Evolutionary conservation across 176 grass and related monocot genomes (phyloP), one percentile per base, ranked within the genome.

Genomic region (Poa annua): DNA sequence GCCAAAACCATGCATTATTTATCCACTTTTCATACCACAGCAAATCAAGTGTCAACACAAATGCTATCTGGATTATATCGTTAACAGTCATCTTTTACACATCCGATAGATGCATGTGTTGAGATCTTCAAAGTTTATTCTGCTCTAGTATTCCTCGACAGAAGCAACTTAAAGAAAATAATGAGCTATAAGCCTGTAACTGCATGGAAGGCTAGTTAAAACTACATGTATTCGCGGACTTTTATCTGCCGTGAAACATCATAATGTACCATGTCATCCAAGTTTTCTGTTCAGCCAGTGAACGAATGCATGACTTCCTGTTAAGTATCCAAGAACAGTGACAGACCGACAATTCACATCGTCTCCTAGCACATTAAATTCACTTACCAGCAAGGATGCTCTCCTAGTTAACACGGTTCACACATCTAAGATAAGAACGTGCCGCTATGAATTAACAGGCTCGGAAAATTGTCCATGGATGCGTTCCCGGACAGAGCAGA

Each of bases 231-330:
- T 52, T 22, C 13, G 13, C 71, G 61, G 8, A 7, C 13, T 14
- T 55, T 64, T 71, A 89, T 81, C 78, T 62, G 63, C 11, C 20
- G 14, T 60, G 6, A 44, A 66, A 13, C 55, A 55, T 2, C 33
- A 50, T 1, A 41, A 0, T 12, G 17, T n/a, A 59, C 41, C 3
- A 4, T 11, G 26, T 14, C 20, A 56, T 49, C 15, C 50, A 9
- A 21, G 66, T 21, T 32, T 7, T 54, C 53, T n/a, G 36, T 4
- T 50, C 48, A 48, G 22, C 3, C 50, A 20, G 24, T 36, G 12
- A 82, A 25, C 17, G 53, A 77, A 25, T 33, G 53, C 9, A 50
- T 32, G 9, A 32, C 76, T 15, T 11, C 9, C 3, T 24, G 45
- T 6, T 5, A 64, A 61, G 22, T 12, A 60, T 47, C 3, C 13